Conservation (phyloP, 495 filamentous ascomycete species). For the Staphylotrichum longicolle region DNA sequence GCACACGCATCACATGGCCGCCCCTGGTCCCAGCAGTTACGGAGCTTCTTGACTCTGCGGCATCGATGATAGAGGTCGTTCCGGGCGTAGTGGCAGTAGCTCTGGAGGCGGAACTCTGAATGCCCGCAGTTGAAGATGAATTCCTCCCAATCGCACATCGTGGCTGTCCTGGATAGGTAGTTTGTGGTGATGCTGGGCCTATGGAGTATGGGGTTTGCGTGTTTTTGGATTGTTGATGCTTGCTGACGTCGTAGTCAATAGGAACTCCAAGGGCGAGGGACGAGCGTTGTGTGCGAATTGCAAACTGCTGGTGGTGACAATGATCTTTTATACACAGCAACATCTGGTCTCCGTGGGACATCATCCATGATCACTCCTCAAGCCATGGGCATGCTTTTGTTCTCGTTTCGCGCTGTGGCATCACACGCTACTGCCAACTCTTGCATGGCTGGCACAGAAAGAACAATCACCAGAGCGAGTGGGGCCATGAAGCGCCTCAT, state of each 20-base stretch:
- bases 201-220: not conserved
- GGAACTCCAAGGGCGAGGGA: not conserved
- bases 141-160: slow-evolving; percentile 67
- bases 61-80: slow-evolving; percentile 65
- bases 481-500: slow-evolving; percentile 8
- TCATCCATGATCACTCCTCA: not conserved
- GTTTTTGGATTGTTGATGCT: not conserved
- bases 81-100: slow-evolving; percentile 67
- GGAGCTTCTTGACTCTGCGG: slow-evolving; percentile 58
- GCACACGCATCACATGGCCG: slow-evolving; percentile 45
- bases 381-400: slow-evolving; percentile 4
- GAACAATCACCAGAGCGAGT: not conserved
- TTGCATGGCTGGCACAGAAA: slow-evolving; percentile 10
- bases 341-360: too few species aligned
- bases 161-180: not conserved
- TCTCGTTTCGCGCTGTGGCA: not conserved
- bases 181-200: not conserved
- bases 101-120: slow-evolving; percentile 52
- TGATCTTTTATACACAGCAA: too few species aligned
- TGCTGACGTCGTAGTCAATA: not conserved
- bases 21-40: slow-evolving; percentile 52
- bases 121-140: slow-evolving; percentile 62
- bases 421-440: slow-evolving; percentile 14
- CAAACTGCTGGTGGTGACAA: not conserved
- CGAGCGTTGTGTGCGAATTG: not conserved